A percentile compares a stretch with the other conserved stretches of the same genome.
These are phyloP conservation scores for Leucogyrophana mollusca DNA, from an alignment of 768 basidiomycete genomes.

Conservation along the genomic window DNA sequence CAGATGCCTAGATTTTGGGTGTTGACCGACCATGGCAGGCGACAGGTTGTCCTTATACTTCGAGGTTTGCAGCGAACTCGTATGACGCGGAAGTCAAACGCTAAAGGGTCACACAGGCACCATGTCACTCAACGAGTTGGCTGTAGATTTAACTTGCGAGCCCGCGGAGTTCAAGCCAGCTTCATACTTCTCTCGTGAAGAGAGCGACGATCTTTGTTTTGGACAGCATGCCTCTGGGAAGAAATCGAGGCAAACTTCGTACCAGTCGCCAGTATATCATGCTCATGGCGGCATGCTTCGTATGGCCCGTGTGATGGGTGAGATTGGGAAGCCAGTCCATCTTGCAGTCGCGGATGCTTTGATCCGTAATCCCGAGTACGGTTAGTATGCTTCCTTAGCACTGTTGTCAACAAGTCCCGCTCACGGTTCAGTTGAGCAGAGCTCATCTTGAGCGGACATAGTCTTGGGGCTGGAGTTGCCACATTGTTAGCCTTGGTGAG, in stretches of 20 bases:
- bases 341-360: conserved; percentile 71
- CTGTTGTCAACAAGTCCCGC: conserved; percentile 1
- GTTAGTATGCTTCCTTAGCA: conserved; percentile 52
- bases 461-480: conserved; percentile 81
- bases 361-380: conserved; percentile 66
- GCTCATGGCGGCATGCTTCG: conserved; percentile 82
- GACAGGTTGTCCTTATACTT: conserved; percentile 74
- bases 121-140: conserved; percentile 85
- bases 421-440: conserved; percentile 35
- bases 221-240: conserved; percentile 31
- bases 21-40: conserved; percentile 73
- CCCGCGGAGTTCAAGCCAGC: conserved; percentile 65
- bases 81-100: no score
- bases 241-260: conserved; percentile 21
- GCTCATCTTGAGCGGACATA: conserved; percentile 79
- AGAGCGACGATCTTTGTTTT: conserved; percentile 28
- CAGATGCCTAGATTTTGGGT: conserved; percentile 87
- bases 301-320: conserved; percentile 80
- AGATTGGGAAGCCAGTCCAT: conserved; percentile 73
- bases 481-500: conserved; percentile 70
- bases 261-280: conserved; percentile 41
- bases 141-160: conserved; percentile 83
- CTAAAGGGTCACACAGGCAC: conserved; percentile 56
- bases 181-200: conserved; percentile 27
- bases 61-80: conserved; percentile 51